Percentiles rank a stretch among this genome's conserved stretches.
These are phyloP conservation scores for Mycena vulgaris DNA, from an alignment of 768 basidiomycete species.

Conservation along the genomic window DNA sequence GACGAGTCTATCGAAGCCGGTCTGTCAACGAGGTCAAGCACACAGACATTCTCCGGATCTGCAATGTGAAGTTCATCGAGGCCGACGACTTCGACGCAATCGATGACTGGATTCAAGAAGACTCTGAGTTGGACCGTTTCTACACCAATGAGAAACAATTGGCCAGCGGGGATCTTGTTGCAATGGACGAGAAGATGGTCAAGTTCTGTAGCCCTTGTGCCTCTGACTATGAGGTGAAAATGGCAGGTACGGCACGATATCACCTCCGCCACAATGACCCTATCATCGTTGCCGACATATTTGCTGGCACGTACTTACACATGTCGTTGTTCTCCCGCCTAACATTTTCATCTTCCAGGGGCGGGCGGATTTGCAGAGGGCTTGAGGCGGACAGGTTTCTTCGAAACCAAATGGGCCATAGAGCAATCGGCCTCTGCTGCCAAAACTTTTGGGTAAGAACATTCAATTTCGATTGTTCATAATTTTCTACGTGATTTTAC, in stretches of 20 bases:
- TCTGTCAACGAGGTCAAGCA: background rate
- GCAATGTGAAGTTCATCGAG: conserved; percentile 20
- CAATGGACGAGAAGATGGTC: background rate
- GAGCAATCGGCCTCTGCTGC: conserved; percentile 63
- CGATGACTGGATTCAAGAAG: conserved; percentile 15
- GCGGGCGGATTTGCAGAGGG: conserved; percentile 68
- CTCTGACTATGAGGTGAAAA: background rate
- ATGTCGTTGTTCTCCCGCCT: too few species aligned
- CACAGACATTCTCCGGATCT: conserved; percentile 13
- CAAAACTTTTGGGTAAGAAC: conserved; percentile 57
- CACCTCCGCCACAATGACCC: background rate
- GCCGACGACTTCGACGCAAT: conserved; percentile 1
- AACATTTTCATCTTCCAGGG: conserved; percentile 33
- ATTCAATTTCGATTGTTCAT: background rate
- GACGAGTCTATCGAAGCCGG: conserved; percentile 14
- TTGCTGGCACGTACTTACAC: background rate
- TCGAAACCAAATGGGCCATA: conserved; percentile 65
- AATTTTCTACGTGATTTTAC: background rate
- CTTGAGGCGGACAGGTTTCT: conserved; percentile 55
- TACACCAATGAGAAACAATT: background rate
- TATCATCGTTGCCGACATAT: conserved; percentile 4
- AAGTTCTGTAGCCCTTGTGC: conserved; percentile 8
- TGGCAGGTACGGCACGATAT: background rate
- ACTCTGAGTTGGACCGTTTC: conserved; percentile 6
- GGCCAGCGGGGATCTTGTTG: background rate